phyloP scores from a whole-genome alignment of 2,329 filamentous ascomycete species.

The Neonectria neomacrospora region DNA sequence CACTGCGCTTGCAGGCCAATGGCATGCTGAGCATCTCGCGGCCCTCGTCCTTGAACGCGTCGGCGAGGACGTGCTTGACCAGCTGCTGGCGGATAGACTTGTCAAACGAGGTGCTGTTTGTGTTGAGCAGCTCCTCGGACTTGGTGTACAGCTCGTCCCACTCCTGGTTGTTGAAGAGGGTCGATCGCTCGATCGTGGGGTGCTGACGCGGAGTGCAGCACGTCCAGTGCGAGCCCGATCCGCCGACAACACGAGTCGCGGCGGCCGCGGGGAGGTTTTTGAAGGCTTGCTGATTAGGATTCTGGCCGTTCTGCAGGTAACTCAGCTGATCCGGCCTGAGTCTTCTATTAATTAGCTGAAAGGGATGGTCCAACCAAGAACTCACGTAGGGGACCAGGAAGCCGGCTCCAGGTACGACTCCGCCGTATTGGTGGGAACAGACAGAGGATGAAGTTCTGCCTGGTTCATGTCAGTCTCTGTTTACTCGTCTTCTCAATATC shows the following conservation, averaged over 20 bases:
- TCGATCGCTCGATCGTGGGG: conserved; percentile 4
- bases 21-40: conserved; percentile 10
- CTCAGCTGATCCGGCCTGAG: background rate
- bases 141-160: conserved; percentile 8
- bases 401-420: background rate
- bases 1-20: conserved; percentile 12
- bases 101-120: conserved; percentile 6
- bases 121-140: background rate
- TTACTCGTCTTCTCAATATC: background rate
- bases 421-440: background rate
- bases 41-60: background rate
- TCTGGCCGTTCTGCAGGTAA: conserved; percentile 10
- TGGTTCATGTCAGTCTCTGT: background rate
- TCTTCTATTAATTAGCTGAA: background rate
- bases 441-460: conserved; percentile 7
- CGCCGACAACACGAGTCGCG: conserved; percentile 11
- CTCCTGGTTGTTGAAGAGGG: conserved; percentile 6
- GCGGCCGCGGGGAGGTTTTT: conserved; percentile 5
- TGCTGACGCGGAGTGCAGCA: conserved; percentile 19
- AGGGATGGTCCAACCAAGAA: background rate
- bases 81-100: conserved; percentile 17
- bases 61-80: background rate
- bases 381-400: conserved; percentile 11
- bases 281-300: background rate
- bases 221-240: conserved; percentile 19